Conservation (phyloP, 768 basidiomycete species). For the Ephemerocybe angulata region DNA sequence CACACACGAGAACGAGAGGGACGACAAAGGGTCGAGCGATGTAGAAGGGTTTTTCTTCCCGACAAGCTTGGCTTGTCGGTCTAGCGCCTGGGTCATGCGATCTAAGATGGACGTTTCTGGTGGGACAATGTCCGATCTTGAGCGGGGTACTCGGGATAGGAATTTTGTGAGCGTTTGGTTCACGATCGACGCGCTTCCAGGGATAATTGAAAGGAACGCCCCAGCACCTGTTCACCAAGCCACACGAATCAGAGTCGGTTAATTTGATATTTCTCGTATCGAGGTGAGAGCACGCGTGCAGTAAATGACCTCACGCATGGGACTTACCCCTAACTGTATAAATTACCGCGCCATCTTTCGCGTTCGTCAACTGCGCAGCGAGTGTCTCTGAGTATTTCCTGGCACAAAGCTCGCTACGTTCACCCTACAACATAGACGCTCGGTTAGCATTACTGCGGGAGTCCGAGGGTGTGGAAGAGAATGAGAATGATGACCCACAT, state of each 20-base stretch:
- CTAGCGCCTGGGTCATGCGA: constrained; percentile 54
- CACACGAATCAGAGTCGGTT: no score
- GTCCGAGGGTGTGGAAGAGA: no score
- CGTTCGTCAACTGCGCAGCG: constrained; percentile 45
- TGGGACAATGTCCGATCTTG: constrained; percentile 44
- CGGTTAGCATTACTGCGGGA: no score
- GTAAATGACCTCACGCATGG: not conserved
- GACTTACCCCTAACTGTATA: constrained; percentile 59
- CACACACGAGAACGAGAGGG: constrained; percentile 67
- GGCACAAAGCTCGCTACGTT: constrained; percentile 51
- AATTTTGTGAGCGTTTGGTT: constrained; percentile 66
- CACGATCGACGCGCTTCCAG: constrained; percentile 54
- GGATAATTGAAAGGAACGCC: constrained; percentile 52
- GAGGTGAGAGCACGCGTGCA: not conserved
- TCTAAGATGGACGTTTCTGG: constrained; percentile 35
- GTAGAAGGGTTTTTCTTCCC: constrained; percentile 39
- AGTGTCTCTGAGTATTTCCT: constrained; percentile 55
- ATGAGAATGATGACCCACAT: constrained; percentile 51
- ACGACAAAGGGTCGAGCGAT: constrained; percentile 51
- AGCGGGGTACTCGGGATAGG: constrained; percentile 48
- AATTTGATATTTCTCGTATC: no score
- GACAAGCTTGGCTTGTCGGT: constrained; percentile 48
- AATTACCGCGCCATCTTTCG: constrained; percentile 45
- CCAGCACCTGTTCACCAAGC: constrained; percentile 44
- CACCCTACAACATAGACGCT: no score